Percentiles rank a stretch among this genome's conserved stretches.
These are phyloP conservation scores for Albugo laibachii DNA, from an alignment of 352 stramenopile species.

Conservation along the genomic window DNA sequence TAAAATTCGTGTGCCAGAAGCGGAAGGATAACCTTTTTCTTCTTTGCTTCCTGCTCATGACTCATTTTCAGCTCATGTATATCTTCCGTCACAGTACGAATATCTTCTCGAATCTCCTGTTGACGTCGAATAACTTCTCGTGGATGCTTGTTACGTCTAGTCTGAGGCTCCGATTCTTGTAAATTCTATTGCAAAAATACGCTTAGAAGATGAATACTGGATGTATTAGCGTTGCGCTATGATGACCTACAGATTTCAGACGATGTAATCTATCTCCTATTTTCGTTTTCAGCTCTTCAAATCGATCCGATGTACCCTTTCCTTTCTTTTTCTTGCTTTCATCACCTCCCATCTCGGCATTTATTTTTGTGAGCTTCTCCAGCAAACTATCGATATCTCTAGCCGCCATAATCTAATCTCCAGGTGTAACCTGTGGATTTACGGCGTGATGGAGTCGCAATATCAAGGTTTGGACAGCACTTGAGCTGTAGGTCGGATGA, in stretches of 20 bases:
- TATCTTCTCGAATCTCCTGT: conserved; percentile 64
- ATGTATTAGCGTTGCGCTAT: neutral
- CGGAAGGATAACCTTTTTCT: conserved; percentile 41
- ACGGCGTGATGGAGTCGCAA: too few species aligned
- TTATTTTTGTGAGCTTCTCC: conserved; percentile 50
- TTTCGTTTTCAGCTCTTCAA: conserved; percentile 65
- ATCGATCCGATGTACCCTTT: conserved; percentile 40
- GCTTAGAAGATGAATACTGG: neutral
- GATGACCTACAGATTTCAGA: conserved; percentile 42
- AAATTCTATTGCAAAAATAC: conserved; percentile 17
- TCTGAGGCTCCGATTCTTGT: conserved; percentile 45
- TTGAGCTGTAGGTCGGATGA: neutral
- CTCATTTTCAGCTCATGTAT: conserved; percentile 49
- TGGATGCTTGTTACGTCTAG: conserved; percentile 49
- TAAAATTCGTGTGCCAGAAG: neutral
- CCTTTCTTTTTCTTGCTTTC: conserved; percentile 47
- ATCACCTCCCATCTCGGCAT: conserved; percentile 59
- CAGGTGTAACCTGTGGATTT: too few species aligned
- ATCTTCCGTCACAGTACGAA: conserved; percentile 45
- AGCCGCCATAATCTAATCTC: neutral
- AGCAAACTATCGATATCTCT: conserved; percentile 50
- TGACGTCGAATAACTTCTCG: conserved; percentile 60
- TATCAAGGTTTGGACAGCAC: too few species aligned
- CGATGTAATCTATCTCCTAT: conserved; percentile 56
- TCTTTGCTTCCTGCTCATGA: conserved; percentile 55